Percentiles rank a stretch among this genome's conserved stretches.
phyloP scores from a whole-genome alignment of 495 filamentous ascomycete genomes.

The Entonaema liquescens region DNA sequence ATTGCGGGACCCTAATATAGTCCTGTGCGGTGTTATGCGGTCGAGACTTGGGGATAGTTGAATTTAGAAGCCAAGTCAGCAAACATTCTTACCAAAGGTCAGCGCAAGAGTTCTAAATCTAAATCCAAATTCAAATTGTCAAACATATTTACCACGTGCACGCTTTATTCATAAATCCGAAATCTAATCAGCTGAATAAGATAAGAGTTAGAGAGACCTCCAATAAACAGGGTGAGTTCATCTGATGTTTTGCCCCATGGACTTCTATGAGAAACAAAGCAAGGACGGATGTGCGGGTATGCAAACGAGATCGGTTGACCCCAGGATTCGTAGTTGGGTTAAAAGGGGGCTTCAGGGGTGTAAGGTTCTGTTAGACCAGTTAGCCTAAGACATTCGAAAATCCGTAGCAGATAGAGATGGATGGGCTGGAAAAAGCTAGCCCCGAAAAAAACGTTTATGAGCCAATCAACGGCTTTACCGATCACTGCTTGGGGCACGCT shows the following conservation, averaged over 20 bases:
- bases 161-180: background rate
- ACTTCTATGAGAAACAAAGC: conserved; percentile 7
- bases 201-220: background rate
- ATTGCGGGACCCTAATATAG: background rate
- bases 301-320: conserved; percentile 29
- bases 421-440: background rate
- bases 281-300: background rate
- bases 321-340: conserved; percentile 24
- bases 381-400: background rate
- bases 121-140: background rate
- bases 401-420: background rate
- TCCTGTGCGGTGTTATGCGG: background rate
- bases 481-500: conserved; percentile 25
- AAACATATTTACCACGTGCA: background rate
- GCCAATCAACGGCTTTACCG: conserved; percentile 31
- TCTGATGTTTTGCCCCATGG: conserved; percentile 24
- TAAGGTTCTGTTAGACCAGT: background rate
- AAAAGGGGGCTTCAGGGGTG: conserved; percentile 16
- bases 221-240: conserved; percentile 16
- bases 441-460: conserved; percentile 1
- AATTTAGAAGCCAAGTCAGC: background rate
- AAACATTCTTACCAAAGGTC: background rate
- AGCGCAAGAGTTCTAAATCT: background rate
- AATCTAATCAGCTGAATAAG: background rate
- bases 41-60: background rate